phyloP scores from a whole-genome alignment of 192 early-diverging fungal genomes.

The Jimgerdemannia flammicorona region DNA sequence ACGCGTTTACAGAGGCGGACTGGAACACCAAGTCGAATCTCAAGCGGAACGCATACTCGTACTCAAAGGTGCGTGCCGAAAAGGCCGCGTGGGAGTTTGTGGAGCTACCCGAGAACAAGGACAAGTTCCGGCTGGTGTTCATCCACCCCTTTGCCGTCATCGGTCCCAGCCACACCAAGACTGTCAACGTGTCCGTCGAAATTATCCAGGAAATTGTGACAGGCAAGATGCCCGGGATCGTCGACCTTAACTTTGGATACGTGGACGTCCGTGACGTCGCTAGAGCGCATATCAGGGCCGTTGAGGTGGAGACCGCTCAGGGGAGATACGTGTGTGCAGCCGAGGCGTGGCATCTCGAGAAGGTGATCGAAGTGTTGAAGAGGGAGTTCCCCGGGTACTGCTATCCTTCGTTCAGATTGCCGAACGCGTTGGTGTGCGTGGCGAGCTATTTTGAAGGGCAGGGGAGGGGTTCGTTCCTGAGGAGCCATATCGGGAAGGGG shows the following conservation, averaged over 20 bases:
- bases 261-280: background rate
- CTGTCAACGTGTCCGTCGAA: background rate
- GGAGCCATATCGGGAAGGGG: background rate
- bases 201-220: background rate
- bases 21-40: background rate
- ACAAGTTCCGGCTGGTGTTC: background rate
- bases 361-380: background rate
- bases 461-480: background rate
- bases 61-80: conserved; percentile 1
- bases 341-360: background rate
- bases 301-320: background rate
- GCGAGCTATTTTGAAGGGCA: background rate
- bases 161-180: background rate
- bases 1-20: background rate
- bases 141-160: background rate
- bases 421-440: background rate
- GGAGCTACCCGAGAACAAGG: background rate
- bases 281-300: background rate
- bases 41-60: background rate
- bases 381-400: background rate
- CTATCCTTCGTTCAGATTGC: background rate
- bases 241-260: background rate
- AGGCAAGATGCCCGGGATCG: background rate
- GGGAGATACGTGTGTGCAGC: background rate
- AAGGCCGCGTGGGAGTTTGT: background rate